phyloP scores from a whole-genome alignment of 129 eudicot genomes.

The Escallonia herrerae region DNA sequence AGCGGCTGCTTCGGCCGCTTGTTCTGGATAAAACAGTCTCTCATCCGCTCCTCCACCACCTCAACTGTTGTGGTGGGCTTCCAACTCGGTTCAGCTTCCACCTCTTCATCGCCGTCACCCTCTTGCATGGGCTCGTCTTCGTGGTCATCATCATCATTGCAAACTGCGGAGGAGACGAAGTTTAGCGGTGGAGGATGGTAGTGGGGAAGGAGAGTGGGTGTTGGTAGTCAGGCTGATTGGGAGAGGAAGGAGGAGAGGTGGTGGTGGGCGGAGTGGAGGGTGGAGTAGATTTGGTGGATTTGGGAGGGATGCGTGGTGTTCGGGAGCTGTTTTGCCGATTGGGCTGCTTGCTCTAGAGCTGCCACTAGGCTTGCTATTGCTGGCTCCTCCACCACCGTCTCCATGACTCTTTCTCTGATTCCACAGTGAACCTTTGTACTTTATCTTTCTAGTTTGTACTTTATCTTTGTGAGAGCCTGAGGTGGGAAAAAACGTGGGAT shows the following conservation, averaged over 20 bases:
- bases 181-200: constrained; percentile 19
- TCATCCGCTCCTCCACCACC: constrained; percentile 41
- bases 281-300: constrained; percentile 19
- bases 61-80: constrained; percentile 15
- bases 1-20: constrained; percentile 34
- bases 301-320: constrained; percentile 23
- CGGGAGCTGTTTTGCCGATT: constrained; percentile 37
- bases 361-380: constrained; percentile 13
- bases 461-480: no score
- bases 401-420: neutral
- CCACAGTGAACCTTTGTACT: no score
- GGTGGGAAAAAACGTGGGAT: no score
- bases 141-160: constrained; percentile 2
- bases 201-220: constrained; percentile 2
- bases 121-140: constrained; percentile 32
- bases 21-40: constrained; percentile 36
- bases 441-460: no score
- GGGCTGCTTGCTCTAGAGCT: constrained; percentile 42
- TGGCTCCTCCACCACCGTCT: neutral
- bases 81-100: constrained; percentile 13
- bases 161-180: constrained; percentile 21
- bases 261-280: constrained; percentile 34
- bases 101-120: constrained; percentile 19
- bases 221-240: constrained; percentile 8
- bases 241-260: constrained; percentile 27